phyloP scores from a whole-genome alignment of 345 rosid species.

The Dipteronia sinensis region DNA sequence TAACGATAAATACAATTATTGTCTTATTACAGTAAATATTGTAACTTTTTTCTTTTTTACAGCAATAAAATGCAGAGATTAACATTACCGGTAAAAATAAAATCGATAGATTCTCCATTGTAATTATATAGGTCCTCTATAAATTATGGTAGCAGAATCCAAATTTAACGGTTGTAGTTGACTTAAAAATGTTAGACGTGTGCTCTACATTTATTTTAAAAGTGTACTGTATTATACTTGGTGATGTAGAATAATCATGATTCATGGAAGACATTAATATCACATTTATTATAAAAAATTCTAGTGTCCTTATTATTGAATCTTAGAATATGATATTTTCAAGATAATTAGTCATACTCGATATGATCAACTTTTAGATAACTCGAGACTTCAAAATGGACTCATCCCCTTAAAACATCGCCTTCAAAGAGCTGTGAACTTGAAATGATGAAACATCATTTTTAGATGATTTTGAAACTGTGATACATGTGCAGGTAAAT shows the following conservation, averaged over 20 bases:
- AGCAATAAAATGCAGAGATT: too few species aligned
- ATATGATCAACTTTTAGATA: background rate
- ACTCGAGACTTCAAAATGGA: background rate
- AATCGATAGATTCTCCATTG: too few species aligned
- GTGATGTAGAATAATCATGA: too few species aligned
- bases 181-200: background rate
- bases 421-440: background rate
- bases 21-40: too few species aligned
- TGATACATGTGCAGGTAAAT: background rate
- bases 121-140: too few species aligned
- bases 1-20: too few species aligned
- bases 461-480: background rate
- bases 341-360: background rate
- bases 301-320: background rate
- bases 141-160: background rate
- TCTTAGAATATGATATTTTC: background rate
- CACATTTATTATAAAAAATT: too few species aligned
- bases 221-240: too few species aligned
- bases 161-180: background rate
- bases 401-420: background rate
- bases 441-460: background rate
- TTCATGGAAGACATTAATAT: too few species aligned
- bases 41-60: too few species aligned
- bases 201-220: too few species aligned
- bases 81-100: too few species aligned